Percentiles rank a stretch among this genome's conserved stretches.
phyloP scores from a whole-genome alignment of 2,329 filamentous ascomycete genomes.

The Claviceps cyperi region DNA sequence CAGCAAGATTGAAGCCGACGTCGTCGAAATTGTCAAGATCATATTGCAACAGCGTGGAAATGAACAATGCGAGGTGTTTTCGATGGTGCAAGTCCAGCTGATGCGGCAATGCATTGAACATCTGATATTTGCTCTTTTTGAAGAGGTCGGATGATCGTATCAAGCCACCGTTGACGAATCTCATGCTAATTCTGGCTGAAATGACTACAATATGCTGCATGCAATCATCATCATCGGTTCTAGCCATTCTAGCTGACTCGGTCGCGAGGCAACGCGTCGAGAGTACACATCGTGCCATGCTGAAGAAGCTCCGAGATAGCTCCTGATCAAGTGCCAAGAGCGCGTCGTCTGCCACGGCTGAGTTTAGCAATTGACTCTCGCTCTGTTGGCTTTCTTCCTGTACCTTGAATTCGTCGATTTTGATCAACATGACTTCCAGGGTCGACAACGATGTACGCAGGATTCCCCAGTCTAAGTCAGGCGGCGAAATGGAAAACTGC shows the following conservation, averaged over 20 bases:
- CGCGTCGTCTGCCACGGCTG: conserved; percentile 31
- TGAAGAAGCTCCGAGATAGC: conserved; percentile 31
- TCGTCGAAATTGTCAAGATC: conserved; percentile 32
- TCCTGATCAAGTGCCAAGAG: conserved; percentile 32
- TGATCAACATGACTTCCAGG: conserved; percentile 30
- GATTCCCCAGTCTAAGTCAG: conserved; percentile 33
- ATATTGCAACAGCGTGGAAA: conserved; percentile 33
- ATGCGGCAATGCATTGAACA: conserved; percentile 31
- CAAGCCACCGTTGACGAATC: conserved; percentile 31
- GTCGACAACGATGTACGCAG: conserved; percentile 30
- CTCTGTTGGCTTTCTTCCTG: conserved; percentile 23
- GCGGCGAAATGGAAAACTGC: conserved; percentile 27
- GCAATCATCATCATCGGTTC: conserved; percentile 17
- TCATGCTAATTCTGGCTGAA: conserved; percentile 30
- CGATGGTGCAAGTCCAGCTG: conserved; percentile 26
- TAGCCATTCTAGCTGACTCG: conserved; percentile 7
- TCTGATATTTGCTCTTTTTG: conserved; percentile 29
- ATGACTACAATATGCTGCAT: conserved; percentile 30
- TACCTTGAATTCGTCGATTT: conserved; percentile 28
- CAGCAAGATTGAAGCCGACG: conserved; percentile 28
- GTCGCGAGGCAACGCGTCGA: conserved; percentile 8
- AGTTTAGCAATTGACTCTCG: conserved; percentile 24
- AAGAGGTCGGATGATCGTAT: conserved; percentile 31
- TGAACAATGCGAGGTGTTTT: conserved; percentile 35
- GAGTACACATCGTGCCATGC: conserved; percentile 28